Evolutionary conservation across 2,329 filamentous ascomycete genomes (phyloP), one percentile per base, ranked within the genome.

Genomic region (Phialemonium atrogriseum): DNA sequence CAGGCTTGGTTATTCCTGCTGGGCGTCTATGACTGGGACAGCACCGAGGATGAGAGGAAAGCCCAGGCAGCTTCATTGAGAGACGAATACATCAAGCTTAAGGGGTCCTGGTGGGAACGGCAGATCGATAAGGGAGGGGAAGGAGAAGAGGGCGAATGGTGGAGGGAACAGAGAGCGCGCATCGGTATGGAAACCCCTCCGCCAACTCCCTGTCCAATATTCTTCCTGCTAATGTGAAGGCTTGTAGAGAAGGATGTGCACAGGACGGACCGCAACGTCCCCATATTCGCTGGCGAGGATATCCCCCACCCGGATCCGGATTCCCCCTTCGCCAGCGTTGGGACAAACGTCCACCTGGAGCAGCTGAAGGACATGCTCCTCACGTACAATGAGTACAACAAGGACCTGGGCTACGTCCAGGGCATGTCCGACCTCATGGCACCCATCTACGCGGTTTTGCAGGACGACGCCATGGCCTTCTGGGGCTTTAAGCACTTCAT

Each of bases 311-410:
- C 91, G 0, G 91, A 98, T 48, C 91, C 91, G 0, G 84, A 89
- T 39, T 96, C 89, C 0, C 89, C 91, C 1, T 98, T 96, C 56
- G 85, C 89, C 10, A 84, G 88, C 26, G 75, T 80, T 4, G 91
- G 91, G 40, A 98, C 91, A 27, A 98, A 98, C 48, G 88, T 95
- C 5, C 91, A 98, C 56, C 73, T 98, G 41, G 91, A 98, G 59
- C 91, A 98, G 62, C 84, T 98, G 76, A 98, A 98, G 61, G 91
- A 98, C 54, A 94, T 98, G 84, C 78, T 98, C 1, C 70, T 98
- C 12, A 96, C 91, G 0, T 98, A 98, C 58, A 96, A 98, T 54
- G 91, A 98, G 60, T 93, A 93, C 60, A 98, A 98, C 62, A 84
- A 79, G 37, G 85, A 91, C 36, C 72, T 98, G 3, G 91, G 93